phyloP scores from a whole-genome alignment of 2,329 filamentous ascomycete species.

The Talaromyces sp. region DNA sequence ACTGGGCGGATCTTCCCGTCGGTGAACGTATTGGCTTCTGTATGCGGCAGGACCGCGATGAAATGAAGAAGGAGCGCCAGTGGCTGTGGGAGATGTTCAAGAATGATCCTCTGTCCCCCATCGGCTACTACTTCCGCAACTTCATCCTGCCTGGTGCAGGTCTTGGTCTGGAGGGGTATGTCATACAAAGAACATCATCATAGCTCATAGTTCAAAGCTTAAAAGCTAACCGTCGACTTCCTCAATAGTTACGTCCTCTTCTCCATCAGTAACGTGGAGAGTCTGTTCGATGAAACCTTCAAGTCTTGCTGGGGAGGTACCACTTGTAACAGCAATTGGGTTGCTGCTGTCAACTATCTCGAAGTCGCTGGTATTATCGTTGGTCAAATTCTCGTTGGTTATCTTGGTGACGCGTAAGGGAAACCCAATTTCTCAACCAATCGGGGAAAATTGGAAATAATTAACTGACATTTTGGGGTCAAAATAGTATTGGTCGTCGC shows the following conservation, averaged over 20 bases:
- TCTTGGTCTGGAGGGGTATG: slow-evolving; percentile 89
- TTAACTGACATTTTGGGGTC: background rate
- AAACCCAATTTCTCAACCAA: background rate
- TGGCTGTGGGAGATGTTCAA: slow-evolving; percentile 79
- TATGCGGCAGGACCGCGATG: slow-evolving; percentile 68
- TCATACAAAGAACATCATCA: no score
- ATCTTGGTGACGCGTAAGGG: slow-evolving; percentile 68
- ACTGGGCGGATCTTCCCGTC: slow-evolving; percentile 87
- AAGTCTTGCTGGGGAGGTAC: slow-evolving; percentile 72
- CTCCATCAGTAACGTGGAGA: slow-evolving; percentile 88
- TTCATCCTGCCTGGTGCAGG: slow-evolving; percentile 91
- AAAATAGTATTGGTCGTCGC: slow-evolving; percentile 75
- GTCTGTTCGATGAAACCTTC: slow-evolving; percentile 77
- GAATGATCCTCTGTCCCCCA: slow-evolving; percentile 76
- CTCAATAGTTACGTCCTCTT: slow-evolving; percentile 60
- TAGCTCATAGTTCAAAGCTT: no score
- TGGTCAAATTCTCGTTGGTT: slow-evolving; percentile 85
- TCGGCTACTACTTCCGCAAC: slow-evolving; percentile 83
- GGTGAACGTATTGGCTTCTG: slow-evolving; percentile 73
- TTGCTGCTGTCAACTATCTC: slow-evolving; percentile 81
- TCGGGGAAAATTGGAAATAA: background rate
- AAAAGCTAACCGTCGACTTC: background rate
- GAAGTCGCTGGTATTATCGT: slow-evolving; percentile 94
- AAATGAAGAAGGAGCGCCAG: slow-evolving; percentile 67
- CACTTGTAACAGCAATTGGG: slow-evolving; percentile 77